Evolutionary conservation across 805 yeast genomes (phyloP), one percentile per base, ranked within the genome.

Genomic region (Saccharomyces eubayanus): DNA sequence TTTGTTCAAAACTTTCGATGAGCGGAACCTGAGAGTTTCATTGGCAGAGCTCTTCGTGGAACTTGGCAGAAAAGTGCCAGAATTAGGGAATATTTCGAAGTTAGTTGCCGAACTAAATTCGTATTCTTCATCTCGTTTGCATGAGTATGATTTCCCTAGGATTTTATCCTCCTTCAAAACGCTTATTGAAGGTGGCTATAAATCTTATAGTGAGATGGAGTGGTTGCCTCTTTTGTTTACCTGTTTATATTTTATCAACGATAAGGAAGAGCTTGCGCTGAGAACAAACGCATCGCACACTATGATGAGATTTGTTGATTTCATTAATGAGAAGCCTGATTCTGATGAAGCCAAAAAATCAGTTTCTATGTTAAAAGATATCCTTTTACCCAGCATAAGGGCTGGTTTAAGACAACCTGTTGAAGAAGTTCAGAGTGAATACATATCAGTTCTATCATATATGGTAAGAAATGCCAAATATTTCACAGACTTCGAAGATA

Each of bases 151-250:
- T 69, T 92, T 84, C 67, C 92, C 83, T 55, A 78, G 79, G 52
- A 77, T 96, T 56, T 72, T 92, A 48, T 73, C 76, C 3, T 88
- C 92, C 0, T 92, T 81, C 67, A 80, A 81, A 52, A 64, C 62
- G 16, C 74, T 92, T 51, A 87, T 82, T 60, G 94, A 88, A 55
- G 67, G 66, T 0, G 59, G 71, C 2, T 87, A 77, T 63, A 10
- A 51, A 5, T 55, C 63, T 0, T 69, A 87, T 2, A 64, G 79
- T 0, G 72, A 79, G 0, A 46, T 69, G 2, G 89, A 89, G 61
- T 94, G 98, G 98, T 59, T 80, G 9, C 97, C 97, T 2, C 62
- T 94, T 2, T 53, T 94, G 21, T 79, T 85, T 65, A 80, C 83
- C 52, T 75, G 83, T 54, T 74, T 94, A 43, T 89, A 72, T 63